Evolutionary conservation across 345 rosid genomes (phyloP), one percentile per base, ranked within the genome.

Genomic region (Rhizophora mangle): DNA sequence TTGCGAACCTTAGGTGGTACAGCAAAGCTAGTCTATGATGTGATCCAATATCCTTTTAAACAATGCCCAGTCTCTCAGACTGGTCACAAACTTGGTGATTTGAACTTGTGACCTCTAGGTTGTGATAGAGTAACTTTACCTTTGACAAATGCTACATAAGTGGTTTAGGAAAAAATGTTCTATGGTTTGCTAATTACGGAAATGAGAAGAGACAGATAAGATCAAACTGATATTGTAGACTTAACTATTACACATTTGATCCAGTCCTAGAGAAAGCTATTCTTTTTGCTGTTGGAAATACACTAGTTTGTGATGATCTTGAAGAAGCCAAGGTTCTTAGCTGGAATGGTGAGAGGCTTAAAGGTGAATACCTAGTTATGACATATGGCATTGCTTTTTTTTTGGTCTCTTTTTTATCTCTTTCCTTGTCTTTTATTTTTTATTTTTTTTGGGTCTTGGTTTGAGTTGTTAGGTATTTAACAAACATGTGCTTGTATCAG

Each of bases 241-340:
- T 94, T 91, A 87, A 89, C 97, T 65, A 79, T 47, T 68, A 13
- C 68, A 94, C 96, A 63, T 89, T 92, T 74, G 96, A 94, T 82
- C 89, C 96, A 56, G 86, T 81, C 56, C 73, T 95, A 82, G 97
- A 95, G 86, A 92, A 86, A 69, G 99, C 99, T 52, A 81, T 92
- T 69, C 89, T 94, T 63, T 94, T 81, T 88, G 89, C 99, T 78
- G 99, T 90, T 81, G 99, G 97, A 58, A 95, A 92, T 80, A 88
- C 99, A 72, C 82, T 95, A 68, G 97, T 92, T 55, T 95, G 99
- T 73, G 99, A 95, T 67, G 90, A 88, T 64, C 97, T 95, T 70
- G 97, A 95, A 54, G 96, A 95, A 85, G 99, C 97, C 62, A 92
- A 95, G 82, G 79, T 4, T 73, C 97, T 95, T 71, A 85, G 97